Conservation (phyloP, 1,284 basidiomycete genomes). For the Rhizoctonia solani region DNA sequence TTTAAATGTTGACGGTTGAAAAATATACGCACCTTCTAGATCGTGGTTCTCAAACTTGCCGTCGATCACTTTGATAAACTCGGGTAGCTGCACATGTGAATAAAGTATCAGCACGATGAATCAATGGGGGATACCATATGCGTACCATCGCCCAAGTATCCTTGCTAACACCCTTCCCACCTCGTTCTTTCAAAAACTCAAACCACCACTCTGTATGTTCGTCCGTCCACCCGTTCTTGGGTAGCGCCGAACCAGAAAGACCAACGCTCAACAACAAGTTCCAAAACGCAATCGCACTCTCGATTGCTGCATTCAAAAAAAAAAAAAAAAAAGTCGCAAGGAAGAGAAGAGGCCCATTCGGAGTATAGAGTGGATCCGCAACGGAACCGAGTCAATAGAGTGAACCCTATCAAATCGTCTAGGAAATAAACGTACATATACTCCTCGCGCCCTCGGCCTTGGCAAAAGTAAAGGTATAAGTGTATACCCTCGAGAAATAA, state of each 20-base stretch:
- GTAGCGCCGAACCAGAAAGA: conserved; percentile 69
- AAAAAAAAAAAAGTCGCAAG: conserved; percentile 36
- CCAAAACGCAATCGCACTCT: conserved; percentile 86
- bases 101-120: neutral
- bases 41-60: conserved; percentile 81
- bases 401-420: too few relatives aligned
- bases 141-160: conserved; percentile 92
- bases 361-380: too few relatives aligned
- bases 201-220: conserved; percentile 82
- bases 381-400: too few relatives aligned
- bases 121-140: conserved; percentile 32
- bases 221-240: conserved; percentile 65
- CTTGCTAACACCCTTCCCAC: conserved; percentile 84
- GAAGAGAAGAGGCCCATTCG: conserved; percentile 25
- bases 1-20: too few relatives aligned
- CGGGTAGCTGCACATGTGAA: conserved; percentile 71
- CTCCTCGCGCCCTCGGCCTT: conserved; percentile 68
- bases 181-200: conserved; percentile 73
- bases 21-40: conserved; percentile 78
- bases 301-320: conserved; percentile 54
- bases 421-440: conserved; percentile 35
- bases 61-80: conserved; percentile 83
- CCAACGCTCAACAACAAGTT: conserved; percentile 79
- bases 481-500: conserved; percentile 89
- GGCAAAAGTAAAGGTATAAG: conserved; percentile 86